Evolutionary conservation across 2,329 filamentous ascomycete species (phyloP).

Genomic region (Sordariomycetes sp.): DNA sequence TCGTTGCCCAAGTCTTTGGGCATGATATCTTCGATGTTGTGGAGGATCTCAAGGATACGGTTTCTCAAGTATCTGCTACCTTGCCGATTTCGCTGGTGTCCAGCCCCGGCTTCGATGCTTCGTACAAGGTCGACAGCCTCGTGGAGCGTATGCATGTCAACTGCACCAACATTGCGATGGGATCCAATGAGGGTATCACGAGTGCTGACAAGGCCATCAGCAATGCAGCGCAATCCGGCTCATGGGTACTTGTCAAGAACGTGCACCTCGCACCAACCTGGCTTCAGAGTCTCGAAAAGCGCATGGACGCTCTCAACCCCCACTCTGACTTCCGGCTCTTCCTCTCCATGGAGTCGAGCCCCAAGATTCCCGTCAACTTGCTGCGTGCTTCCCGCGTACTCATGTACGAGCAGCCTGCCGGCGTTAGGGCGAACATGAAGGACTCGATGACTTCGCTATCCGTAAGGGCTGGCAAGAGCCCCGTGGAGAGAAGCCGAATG

Average conservation of each 20-base stretch:
- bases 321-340: constrained; percentile 90
- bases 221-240: constrained; percentile 82
- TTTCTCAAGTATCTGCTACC: constrained; percentile 73
- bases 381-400: constrained; percentile 87
- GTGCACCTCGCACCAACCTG: constrained; percentile 93
- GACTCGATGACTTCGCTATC: constrained; percentile 84
- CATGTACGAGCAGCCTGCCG: constrained; percentile 97
- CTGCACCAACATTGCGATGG: constrained; percentile 98
- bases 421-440: constrained; percentile 96
- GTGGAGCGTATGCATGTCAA: constrained; percentile 74
- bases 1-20: constrained; percentile 80
- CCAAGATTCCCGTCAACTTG: constrained; percentile 93
- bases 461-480: constrained; percentile 65
- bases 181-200: constrained; percentile 86
- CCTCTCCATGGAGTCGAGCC: constrained; percentile 95
- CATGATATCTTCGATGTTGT: constrained; percentile 71
- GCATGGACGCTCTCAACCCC: constrained; percentile 89
- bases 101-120: constrained; percentile 93
- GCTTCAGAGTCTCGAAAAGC: constrained; percentile 95
- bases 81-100: constrained; percentile 88
- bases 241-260: constrained; percentile 98
- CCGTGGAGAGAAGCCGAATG: constrained; percentile 81
- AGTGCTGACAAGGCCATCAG: constrained; percentile 93
- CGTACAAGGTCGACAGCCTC: constrained; percentile 95
- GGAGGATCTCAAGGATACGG: constrained; percentile 78